Conservation (phyloP, 2,329 filamentous ascomycete species). For the Acrocalymma vagum region DNA sequence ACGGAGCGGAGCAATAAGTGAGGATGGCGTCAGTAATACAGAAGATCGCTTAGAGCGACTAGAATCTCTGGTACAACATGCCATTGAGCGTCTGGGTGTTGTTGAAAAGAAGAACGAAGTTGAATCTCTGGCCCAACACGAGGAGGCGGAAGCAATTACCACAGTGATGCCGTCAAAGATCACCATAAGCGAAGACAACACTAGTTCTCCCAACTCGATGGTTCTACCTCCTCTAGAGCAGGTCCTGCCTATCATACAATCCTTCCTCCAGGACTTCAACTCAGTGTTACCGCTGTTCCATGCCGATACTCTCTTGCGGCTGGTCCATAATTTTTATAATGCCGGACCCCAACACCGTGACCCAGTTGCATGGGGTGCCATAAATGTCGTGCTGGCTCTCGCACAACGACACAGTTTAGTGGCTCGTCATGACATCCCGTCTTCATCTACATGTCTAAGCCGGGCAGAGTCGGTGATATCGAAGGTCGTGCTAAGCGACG, state of each 20-base stretch:
- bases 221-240: constrained; percentile 26
- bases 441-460: constrained; percentile 28
- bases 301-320: constrained; percentile 22
- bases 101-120: constrained; percentile 11
- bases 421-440: constrained; percentile 9
- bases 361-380: constrained; percentile 36
- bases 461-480: constrained; percentile 38
- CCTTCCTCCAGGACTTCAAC: constrained; percentile 27
- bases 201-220: constrained; percentile 13
- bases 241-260: constrained; percentile 25
- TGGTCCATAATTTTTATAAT: constrained; percentile 27
- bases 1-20: constrained; percentile 15
- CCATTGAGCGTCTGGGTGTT: constrained; percentile 15
- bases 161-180: constrained; percentile 5
- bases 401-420: constrained; percentile 23
- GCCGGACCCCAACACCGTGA: constrained; percentile 22
- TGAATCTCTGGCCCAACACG: constrained; percentile 13
- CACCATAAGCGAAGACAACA: constrained; percentile 1
- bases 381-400: constrained; percentile 40
- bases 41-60: constrained; percentile 16
- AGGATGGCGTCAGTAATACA: constrained; percentile 10
- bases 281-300: constrained; percentile 31
- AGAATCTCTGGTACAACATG: constrained; percentile 18
- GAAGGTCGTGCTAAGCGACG: constrained; percentile 29
- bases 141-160: no score